A percentile compares a stretch with the other conserved stretches of the same genome.
phyloP scores from a whole-genome alignment of 169 alveolate species.

The Prorocentrum cordatum region DNA sequence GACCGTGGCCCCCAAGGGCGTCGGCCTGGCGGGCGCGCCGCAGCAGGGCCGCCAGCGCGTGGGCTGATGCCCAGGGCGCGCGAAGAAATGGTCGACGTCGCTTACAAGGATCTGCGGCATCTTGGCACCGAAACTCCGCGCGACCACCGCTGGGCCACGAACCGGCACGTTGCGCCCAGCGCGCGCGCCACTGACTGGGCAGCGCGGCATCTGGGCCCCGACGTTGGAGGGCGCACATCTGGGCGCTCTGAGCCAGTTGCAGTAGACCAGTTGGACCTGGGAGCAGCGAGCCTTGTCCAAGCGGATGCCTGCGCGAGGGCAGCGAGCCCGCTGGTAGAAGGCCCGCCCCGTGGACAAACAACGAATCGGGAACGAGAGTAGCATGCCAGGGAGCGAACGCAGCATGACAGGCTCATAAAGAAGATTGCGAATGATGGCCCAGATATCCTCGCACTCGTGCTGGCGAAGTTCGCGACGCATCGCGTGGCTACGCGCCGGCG shows the following conservation, averaged over 20 bases:
- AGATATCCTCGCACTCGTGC: neutral
- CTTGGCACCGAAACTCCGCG: neutral
- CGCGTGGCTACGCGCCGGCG: neutral
- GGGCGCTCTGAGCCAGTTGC: neutral
- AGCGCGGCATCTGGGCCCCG: neutral
- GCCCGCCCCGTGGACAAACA: conserved; percentile 7
- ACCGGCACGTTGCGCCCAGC: neutral
- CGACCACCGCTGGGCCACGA: neutral
- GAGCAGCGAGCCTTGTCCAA: neutral
- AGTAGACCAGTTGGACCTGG: neutral
- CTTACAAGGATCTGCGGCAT: neutral
- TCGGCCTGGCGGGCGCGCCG: neutral
- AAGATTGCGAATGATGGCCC: neutral
- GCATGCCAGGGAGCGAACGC: neutral
- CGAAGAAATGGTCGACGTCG: neutral
- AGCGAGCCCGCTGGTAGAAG: conserved; percentile 10
- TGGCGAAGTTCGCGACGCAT: neutral
- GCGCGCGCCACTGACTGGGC: neutral
- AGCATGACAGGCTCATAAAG: neutral
- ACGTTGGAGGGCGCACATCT: neutral
- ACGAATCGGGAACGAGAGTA: too few relatives aligned
- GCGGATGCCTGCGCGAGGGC: conserved; percentile 8
- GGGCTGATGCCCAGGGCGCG: neutral
- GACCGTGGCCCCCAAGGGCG: too few relatives aligned
- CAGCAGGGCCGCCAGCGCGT: neutral